Evolutionary conservation across 768 basidiomycete species (phyloP).

Genomic region (Tricholoma saponaceum): DNA sequence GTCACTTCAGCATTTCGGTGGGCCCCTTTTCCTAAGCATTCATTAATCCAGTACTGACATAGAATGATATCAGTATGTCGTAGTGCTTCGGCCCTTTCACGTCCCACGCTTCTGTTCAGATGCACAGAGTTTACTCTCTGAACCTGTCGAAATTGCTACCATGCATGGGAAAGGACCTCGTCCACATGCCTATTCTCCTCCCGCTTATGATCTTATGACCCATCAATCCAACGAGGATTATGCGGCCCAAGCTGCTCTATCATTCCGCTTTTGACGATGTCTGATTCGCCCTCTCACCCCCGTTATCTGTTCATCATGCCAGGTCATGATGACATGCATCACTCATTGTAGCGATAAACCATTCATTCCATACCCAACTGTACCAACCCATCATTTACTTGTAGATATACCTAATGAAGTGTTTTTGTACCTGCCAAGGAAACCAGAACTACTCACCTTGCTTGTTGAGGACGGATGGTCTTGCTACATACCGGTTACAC

Average conservation of each 20-base stretch:
- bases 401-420: conserved; percentile 10
- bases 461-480: too few species aligned
- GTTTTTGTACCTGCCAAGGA: background rate
- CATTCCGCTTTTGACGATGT: conserved; percentile 6
- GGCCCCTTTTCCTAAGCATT: conserved; percentile 9
- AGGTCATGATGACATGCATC: conserved; percentile 12
- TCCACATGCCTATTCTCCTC: conserved; percentile 46
- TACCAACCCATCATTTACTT: conserved; percentile 2
- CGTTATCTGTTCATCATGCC: conserved; percentile 13
- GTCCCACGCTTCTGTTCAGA: conserved; percentile 34
- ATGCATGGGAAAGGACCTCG: conserved; percentile 48
- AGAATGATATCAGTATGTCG: conserved; percentile 34
- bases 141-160: conserved; percentile 51
- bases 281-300: background rate
- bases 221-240: conserved; percentile 27
- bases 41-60: background rate
- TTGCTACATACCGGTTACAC: too few species aligned
- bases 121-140: conserved; percentile 35
- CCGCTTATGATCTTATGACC: conserved; percentile 36
- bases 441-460: too few species aligned
- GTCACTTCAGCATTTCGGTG: conserved; percentile 49
- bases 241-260: conserved; percentile 15
- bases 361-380: background rate
- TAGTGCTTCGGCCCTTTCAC: conserved; percentile 43
- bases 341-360: background rate